Evolutionary conservation across 2,329 filamentous ascomycete genomes (phyloP).

Genomic region (Fusarium penzigii): DNA sequence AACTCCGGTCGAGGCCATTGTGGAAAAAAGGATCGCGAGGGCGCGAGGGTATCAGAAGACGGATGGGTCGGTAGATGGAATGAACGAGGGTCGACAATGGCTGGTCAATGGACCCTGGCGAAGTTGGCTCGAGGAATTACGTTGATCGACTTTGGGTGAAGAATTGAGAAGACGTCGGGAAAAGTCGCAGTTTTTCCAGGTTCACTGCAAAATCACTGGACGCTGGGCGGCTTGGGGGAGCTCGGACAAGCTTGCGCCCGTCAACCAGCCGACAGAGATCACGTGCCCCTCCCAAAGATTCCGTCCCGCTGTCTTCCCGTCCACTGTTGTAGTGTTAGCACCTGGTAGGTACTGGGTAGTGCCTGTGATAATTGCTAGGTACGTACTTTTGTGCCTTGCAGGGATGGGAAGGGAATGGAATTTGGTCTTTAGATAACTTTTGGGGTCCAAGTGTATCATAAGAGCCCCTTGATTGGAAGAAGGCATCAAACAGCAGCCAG

Average conservation of each 20-base stretch:
- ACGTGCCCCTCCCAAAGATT: conserved; percentile 21
- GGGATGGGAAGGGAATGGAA: too few species aligned
- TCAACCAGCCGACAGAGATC: conserved; percentile 25
- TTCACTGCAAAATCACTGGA: conserved; percentile 25
- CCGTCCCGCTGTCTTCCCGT: too few species aligned
- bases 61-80: conserved; percentile 37
- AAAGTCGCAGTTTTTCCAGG: conserved; percentile 49
- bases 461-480: too few species aligned
- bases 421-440: too few species aligned
- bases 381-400: too few species aligned
- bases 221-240: conserved; percentile 26
- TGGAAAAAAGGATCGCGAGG: conserved; percentile 40
- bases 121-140: conserved; percentile 41
- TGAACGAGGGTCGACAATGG: conserved; percentile 40
- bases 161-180: conserved; percentile 46
- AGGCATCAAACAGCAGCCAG: too few species aligned
- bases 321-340: too few species aligned
- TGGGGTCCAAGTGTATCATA: too few species aligned
- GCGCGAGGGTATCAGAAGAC: conserved; percentile 41
- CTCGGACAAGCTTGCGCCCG: conserved; percentile 35
- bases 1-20: conserved; percentile 69
- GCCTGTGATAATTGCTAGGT: too few species aligned
- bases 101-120: conserved; percentile 48
- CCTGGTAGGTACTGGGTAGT: too few species aligned
- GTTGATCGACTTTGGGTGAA: conserved; percentile 40